Percentiles rank a stretch among this genome's conserved stretches.
Evolutionary conservation across 768 basidiomycete species (phyloP).

Genomic region (Galerina sulciceps): DNA sequence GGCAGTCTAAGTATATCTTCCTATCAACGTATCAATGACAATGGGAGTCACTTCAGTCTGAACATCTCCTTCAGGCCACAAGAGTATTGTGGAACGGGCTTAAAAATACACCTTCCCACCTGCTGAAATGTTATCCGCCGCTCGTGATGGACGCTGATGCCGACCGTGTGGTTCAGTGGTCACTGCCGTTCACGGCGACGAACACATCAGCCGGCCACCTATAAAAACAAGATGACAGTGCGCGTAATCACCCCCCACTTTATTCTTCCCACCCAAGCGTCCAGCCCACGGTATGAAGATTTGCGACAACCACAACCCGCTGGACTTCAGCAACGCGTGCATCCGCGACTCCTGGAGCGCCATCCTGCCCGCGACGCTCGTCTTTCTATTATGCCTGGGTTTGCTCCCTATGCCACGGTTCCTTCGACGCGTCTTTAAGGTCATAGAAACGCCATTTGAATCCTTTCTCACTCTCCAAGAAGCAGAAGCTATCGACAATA

Average conservation of each 20-base stretch:
- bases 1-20: no score
- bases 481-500: conserved; percentile 51
- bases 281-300: conserved; percentile 29
- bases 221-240: no score
- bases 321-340: conserved; percentile 52
- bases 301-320: conserved; percentile 31
- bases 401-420: conserved; percentile 34
- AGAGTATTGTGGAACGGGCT: not conserved
- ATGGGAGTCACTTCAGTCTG: no score
- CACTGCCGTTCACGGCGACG: not conserved
- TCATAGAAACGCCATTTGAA: conserved; percentile 36
- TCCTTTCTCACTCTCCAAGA: conserved; percentile 55
- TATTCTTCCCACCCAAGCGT: conserved; percentile 4
- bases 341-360: conserved; percentile 57
- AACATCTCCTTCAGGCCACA: no score
- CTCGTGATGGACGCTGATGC: not conserved
- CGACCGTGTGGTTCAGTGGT: not conserved
- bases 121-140: not conserved
- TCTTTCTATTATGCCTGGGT: conserved; percentile 45
- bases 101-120: not conserved
- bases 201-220: not conserved
- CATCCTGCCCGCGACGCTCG: conserved; percentile 47
- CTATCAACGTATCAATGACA: no score
- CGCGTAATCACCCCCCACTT: not conserved
- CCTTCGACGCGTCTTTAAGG: conserved; percentile 23